phyloP scores from a whole-genome alignment of 306 rosid genomes.

The Acacia acuminata region DNA sequence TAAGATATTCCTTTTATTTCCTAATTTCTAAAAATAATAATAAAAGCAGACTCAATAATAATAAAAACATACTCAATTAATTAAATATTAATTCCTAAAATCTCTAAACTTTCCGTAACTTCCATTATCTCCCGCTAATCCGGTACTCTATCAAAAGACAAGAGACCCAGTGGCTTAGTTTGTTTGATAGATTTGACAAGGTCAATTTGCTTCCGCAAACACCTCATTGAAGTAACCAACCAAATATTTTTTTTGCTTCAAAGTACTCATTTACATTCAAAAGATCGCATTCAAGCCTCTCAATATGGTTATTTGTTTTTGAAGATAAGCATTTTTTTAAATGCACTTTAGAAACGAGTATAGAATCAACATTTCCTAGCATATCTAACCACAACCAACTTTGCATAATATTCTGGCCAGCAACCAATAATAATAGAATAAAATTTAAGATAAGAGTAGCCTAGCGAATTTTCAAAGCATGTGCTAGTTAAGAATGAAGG shows the following conservation, averaged over 20 bases:
- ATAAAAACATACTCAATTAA: too few relatives aligned
- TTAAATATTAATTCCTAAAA: too few relatives aligned
- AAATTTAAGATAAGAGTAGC: background rate
- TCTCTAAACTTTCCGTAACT: too few relatives aligned
- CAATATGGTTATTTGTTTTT: background rate
- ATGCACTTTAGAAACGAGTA: background rate
- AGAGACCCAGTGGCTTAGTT: background rate
- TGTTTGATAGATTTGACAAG: background rate
- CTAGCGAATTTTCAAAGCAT: conserved; percentile 1
- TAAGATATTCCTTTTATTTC: too few relatives aligned
- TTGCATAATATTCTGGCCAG: background rate
- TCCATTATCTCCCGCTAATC: too few relatives aligned
- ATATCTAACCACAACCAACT: background rate
- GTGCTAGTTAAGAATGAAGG: conserved; percentile 1
- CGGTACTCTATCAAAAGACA: background rate
- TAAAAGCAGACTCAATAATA: too few relatives aligned
- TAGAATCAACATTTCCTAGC: background rate
- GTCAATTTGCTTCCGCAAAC: background rate
- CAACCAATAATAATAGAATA: background rate
- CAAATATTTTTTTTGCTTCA: background rate
- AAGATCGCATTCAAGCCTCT: conserved; percentile 1
- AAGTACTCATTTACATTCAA: background rate
- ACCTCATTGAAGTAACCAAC: background rate
- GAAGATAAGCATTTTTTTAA: background rate
- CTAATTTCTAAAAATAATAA: too few relatives aligned